Base-by-base conservation (phyloP, 306 rosid genomes). In the Abrus pulchellus region DNA sequence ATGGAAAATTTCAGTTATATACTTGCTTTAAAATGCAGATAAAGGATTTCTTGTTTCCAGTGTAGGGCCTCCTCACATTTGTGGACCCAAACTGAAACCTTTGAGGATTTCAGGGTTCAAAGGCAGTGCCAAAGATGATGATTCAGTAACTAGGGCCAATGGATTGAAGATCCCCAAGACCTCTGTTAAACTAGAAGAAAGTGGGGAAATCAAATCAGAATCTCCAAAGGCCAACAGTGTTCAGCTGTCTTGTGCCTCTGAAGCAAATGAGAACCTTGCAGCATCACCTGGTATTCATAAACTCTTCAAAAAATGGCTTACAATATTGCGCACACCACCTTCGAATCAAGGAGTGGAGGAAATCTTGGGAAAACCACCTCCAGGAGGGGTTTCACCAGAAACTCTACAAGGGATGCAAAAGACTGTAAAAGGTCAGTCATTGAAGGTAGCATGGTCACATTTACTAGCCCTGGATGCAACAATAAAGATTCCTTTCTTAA, bases 91-190 rank as follows among this genome's bases (percentile, higher is more conserved):
- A 72, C 74, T 77, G 63, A 88, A 83, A 80, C 85, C 87, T 70
- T 83, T 89, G 64, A 91, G 81, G 78, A 82, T 92, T 78, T 86
- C 91, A 38, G 90, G 92, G 86, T 94, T 94, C 82, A 94, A 94
- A 86, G 90, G 98, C 72, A 83, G 56, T 76, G 92, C 91, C 20
- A 89, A 82, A 76, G 84, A 89, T 83, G 87, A 82, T 74, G 89
- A 80, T 74, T 79, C 92, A n/a, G 88, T 81, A 65, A 83, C 84
- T 63, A 84, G 89, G 80, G 85, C 87, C 64, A 86, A 83, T 75
- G 93, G 90, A 59, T 68, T 92, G 74, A 89, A 89, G 86, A 76
- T 85, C 76, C 80, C 87, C 76, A 89, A 87, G 85, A 86, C 86
- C 81, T 88, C 91, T 12, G 85, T 90, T 73, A 88, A 89, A 84